phyloP scores from a whole-genome alignment of 2,329 filamentous ascomycete species.

The Sporothrix phasma region DNA sequence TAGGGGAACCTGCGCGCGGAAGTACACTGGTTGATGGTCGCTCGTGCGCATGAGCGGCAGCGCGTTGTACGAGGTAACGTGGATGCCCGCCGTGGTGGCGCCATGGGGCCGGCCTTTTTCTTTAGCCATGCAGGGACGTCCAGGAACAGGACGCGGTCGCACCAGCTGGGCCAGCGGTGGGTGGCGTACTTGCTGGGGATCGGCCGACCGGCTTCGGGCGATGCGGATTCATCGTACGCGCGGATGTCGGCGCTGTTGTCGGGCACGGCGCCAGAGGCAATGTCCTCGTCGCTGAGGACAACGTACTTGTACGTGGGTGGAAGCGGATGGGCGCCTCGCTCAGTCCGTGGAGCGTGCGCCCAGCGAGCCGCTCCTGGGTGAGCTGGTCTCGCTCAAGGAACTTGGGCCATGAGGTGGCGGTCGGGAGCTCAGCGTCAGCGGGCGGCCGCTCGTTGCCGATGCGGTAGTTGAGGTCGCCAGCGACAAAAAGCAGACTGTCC shows the following conservation, averaged over 20 bases:
- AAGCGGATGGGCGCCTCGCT: constrained; percentile 66
- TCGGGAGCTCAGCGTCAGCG: constrained; percentile 53
- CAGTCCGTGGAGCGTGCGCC: constrained; percentile 68
- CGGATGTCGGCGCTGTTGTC: constrained; percentile 23
- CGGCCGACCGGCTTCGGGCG: constrained; percentile 21
- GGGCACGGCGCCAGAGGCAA: constrained; percentile 25
- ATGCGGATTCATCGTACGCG: constrained; percentile 10
- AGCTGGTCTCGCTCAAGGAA: constrained; percentile 74
- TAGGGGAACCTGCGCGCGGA: constrained; percentile 59
- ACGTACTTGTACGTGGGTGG: constrained; percentile 89
- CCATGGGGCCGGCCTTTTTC: not conserved
- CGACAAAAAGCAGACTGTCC: constrained; percentile 69
- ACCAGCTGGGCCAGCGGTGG: constrained; percentile 87
- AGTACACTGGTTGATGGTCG: constrained; percentile 77
- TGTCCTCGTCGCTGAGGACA: constrained; percentile 24
- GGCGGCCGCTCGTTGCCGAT: constrained; percentile 59
- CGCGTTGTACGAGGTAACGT: constrained; percentile 59
- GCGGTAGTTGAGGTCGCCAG: constrained; percentile 92
- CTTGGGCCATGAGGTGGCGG: constrained; percentile 50
- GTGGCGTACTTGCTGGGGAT: constrained; percentile 62
- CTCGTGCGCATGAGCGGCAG: constrained; percentile 72
- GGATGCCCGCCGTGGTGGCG: constrained; percentile 23
- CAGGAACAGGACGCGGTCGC: constrained; percentile 77
- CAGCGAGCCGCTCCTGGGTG: constrained; percentile 55
- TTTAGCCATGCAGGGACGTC: constrained; percentile 46